These are phyloP conservation scores for Geotrichum candidum DNA, from an alignment of 1,139 yeast genomes.

Conservation along the genomic window DNA sequence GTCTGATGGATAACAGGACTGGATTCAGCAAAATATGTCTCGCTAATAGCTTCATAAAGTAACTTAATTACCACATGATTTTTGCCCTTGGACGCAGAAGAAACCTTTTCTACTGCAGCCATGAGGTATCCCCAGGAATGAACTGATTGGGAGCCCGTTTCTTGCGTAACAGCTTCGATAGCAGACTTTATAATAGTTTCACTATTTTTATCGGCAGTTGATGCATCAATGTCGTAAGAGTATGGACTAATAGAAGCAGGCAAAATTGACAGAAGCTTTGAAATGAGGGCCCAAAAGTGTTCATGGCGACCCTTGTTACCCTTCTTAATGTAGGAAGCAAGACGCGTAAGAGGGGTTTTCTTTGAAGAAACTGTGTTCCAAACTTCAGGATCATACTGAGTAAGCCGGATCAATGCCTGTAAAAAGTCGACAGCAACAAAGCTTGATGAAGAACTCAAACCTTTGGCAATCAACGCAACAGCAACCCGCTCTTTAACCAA, in stretches of 20 bases:
- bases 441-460: constrained; percentile 28
- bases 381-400: constrained; percentile 25
- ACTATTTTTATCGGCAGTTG: constrained; percentile 18
- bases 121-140: constrained; percentile 27
- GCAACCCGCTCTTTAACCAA: constrained; percentile 7
- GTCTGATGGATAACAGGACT: constrained; percentile 16
- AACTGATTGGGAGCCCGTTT: constrained; percentile 17
- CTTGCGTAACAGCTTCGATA: constrained; percentile 28
- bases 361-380: constrained; percentile 26
- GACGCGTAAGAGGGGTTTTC: constrained; percentile 21
- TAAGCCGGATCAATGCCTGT: constrained; percentile 27
- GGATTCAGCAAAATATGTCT: constrained; percentile 17
- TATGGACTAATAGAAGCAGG: constrained; percentile 25
- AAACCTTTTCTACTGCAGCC: constrained; percentile 23
- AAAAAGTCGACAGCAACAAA: constrained; percentile 28
- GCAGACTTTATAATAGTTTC: constrained; percentile 24
- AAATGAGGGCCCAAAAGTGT: constrained; percentile 29
- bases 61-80: constrained; percentile 4
- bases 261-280: constrained; percentile 24
- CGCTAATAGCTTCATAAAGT: constrained; percentile 13
- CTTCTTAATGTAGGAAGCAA: constrained; percentile 20
- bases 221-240: constrained; percentile 14
- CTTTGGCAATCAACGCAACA: constrained; percentile 25
- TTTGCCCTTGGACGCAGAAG: constrained; percentile 6
- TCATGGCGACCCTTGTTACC: constrained; percentile 26